Evolutionary conservation across 352 stramenopile species (phyloP).

Genomic region (Saprolegnia diclina): DNA sequence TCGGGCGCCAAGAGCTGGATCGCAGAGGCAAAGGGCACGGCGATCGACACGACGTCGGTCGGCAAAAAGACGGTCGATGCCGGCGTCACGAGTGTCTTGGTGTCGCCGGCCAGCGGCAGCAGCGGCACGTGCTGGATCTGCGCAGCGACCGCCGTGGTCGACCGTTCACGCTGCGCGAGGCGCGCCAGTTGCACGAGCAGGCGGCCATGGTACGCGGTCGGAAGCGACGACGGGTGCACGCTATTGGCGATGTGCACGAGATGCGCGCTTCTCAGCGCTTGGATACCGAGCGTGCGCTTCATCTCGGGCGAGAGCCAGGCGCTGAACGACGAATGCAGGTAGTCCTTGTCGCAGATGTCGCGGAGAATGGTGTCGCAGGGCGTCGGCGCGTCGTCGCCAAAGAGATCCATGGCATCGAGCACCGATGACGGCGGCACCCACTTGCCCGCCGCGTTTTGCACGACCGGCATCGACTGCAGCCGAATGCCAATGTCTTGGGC

Average conservation of each 20-base stretch:
- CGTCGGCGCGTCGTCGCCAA: not conserved
- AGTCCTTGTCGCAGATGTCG: not conserved
- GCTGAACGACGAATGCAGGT: slow-evolving; percentile 4
- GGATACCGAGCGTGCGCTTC: slow-evolving; percentile 15
- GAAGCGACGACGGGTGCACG: not conserved
- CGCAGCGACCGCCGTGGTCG: not conserved
- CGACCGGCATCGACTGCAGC: slow-evolving; percentile 3
- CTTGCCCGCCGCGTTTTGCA: slow-evolving; percentile 4
- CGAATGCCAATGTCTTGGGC: slow-evolving; percentile 10
- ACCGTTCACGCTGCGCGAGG: not conserved
- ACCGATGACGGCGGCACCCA: slow-evolving; percentile 4
- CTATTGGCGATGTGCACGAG: not conserved
- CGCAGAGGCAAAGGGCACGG: not conserved
- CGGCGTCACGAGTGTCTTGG: not conserved
- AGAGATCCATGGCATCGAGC: not conserved
- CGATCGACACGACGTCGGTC: not conserved
- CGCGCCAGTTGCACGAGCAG: not conserved
- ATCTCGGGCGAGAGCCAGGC: slow-evolving; percentile 3
- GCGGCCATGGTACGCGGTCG: not conserved
- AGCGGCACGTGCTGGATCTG: not conserved
- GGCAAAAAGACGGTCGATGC: not conserved
- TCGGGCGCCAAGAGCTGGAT: slow-evolving; percentile 16
- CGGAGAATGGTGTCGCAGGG: not conserved
- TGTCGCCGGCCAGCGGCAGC: not conserved
- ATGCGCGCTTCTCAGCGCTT: not conserved